Conservation (phyloP, 1,284 basidiomycete genomes). For the Cutaneotrichosporon sp. region DNA sequence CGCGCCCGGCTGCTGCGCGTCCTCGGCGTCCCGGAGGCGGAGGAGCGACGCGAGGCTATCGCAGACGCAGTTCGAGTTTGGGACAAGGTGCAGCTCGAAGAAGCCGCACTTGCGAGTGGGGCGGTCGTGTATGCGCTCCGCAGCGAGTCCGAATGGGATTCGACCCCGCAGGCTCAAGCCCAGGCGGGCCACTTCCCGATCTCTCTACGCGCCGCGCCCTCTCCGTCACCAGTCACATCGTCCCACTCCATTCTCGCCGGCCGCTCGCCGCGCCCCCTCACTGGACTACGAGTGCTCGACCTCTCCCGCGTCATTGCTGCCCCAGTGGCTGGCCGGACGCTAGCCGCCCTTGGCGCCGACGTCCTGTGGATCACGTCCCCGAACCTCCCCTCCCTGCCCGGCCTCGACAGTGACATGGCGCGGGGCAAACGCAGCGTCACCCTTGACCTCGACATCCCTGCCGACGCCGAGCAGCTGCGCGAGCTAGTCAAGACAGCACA, state of each 20-base stretch:
- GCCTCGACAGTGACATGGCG: slow-evolving; percentile 2
- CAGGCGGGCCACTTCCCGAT: background rate
- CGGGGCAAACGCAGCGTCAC: background rate
- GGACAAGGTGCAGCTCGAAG: background rate
- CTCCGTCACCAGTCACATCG: background rate
- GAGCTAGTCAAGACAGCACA: background rate
- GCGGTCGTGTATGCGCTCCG: slow-evolving; percentile 1
- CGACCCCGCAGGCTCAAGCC: background rate
- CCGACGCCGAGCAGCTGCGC: background rate
- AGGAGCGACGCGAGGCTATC: background rate
- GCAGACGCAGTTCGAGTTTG: background rate
- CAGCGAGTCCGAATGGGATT: background rate
- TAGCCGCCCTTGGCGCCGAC: slow-evolving; percentile 2
- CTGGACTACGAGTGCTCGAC: background rate
- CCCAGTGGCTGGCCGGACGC: background rate
- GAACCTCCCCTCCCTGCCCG: background rate
- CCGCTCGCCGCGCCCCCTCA: background rate
- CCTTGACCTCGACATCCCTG: background rate
- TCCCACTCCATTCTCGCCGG: background rate
- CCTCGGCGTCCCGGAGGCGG: background rate
- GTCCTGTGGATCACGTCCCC: slow-evolving; percentile 2
- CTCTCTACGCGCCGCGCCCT: background rate
- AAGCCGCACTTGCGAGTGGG: background rate
- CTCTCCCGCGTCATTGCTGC: background rate
- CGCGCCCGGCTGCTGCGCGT: background rate